These are phyloP conservation scores for Mortierella sp. DNA, from an alignment of 371 early-diverging fungal species.

Conservation along the genomic window DNA sequence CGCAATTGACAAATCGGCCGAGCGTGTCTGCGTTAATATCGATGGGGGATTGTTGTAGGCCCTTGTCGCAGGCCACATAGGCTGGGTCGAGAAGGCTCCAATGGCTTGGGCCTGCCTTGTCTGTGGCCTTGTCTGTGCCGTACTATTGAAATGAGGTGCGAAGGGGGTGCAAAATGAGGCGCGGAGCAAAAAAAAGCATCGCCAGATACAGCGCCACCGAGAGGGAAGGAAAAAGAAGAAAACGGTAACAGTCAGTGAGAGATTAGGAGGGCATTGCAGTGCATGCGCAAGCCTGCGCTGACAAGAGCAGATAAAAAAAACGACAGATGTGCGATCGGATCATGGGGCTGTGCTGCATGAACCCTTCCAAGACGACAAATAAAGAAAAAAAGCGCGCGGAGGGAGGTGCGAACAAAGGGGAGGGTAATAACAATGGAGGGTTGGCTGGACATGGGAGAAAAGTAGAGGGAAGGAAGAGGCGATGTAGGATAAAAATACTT, in stretches of 20 bases:
- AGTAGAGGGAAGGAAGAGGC: not conserved
- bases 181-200: not conserved
- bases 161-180: not conserved
- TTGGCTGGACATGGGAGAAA: not conserved
- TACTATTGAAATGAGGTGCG: not conserved
- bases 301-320: not conserved
- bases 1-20: not conserved
- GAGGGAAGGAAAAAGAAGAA: not conserved
- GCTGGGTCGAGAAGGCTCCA: slow-evolving; percentile 35
- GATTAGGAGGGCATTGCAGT: not conserved
- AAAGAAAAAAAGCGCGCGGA: not conserved
- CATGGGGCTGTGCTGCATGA: not conserved
- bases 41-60: slow-evolving; percentile 59
- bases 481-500: slow-evolving; percentile 5
- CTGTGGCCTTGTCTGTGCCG: slow-evolving; percentile 9
- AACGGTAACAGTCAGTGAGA: not conserved
- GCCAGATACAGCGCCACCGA: not conserved
- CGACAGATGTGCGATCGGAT: not conserved
- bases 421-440: not conserved
- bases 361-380: not conserved
- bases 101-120: slow-evolving; percentile 3
- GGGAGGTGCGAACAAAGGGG: not conserved
- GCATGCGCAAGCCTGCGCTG: not conserved
- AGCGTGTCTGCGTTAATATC: slow-evolving; percentile 35
- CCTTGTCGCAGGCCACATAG: slow-evolving; percentile 39